Conservation (phyloP, 2,329 filamentous ascomycete genomes). For the Penicillium sumatraense region DNA sequence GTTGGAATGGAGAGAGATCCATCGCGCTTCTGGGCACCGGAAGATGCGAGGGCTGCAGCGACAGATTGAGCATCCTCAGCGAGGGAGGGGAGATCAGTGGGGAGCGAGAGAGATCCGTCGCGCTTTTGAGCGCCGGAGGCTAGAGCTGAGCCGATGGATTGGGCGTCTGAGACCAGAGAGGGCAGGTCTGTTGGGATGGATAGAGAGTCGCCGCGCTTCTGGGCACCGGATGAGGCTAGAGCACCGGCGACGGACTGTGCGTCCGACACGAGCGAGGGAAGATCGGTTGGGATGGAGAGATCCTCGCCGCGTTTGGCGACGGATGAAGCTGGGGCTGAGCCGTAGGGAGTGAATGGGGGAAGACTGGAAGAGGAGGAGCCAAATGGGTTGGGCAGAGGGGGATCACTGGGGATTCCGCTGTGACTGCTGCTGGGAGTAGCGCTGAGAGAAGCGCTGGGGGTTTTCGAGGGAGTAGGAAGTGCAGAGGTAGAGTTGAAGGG, state of each 20-base stretch:
- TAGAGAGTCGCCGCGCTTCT: constrained; percentile 17
- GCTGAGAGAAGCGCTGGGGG: constrained; percentile 2
- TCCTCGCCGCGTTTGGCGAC: constrained; percentile 8
- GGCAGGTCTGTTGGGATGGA: constrained; percentile 14
- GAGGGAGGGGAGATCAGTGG: constrained; percentile 13
- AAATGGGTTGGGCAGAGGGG: constrained; percentile 9
- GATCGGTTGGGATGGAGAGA: constrained; percentile 8
- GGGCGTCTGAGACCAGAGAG: constrained; percentile 12
- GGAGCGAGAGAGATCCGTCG: constrained; percentile 4
- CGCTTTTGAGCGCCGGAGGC: constrained; percentile 16
- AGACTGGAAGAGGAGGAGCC: constrained; percentile 5
- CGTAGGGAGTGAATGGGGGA: background rate
- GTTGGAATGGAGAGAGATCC: background rate
- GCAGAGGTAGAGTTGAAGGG: constrained; percentile 19
- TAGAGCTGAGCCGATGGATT: constrained; percentile 11
- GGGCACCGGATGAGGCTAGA: constrained; percentile 5
- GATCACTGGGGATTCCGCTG: background rate
- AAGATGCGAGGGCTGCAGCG: background rate
- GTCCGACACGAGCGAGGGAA: constrained; percentile 14
- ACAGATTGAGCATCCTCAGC: constrained; percentile 10
- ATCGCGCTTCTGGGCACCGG: constrained; percentile 9
- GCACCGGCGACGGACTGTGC: constrained; percentile 8
- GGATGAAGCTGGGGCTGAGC: constrained; percentile 2
- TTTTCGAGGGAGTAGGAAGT: constrained; percentile 4
- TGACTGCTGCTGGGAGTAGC: background rate